A percentile compares a stretch with the other conserved stretches of the same genome.
Conservation (phyloP, 1,284 basidiomycete species). For the Apiotrichum veenhuisii region DNA sequence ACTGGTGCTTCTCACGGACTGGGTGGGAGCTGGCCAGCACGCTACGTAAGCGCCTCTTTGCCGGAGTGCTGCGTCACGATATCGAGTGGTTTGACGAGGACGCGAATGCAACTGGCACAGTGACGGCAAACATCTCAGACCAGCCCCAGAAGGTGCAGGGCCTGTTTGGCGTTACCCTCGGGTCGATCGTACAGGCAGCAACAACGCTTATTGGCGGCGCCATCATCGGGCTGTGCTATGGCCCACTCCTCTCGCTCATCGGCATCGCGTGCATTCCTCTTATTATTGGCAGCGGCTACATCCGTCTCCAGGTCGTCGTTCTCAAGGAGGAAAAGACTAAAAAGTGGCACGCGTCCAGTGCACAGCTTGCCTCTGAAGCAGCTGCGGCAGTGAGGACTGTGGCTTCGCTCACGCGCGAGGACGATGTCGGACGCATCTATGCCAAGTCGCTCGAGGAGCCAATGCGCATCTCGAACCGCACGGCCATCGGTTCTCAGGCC, state of each 20-base stretch:
- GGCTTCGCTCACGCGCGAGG: constrained; percentile 78
- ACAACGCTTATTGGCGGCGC: constrained; percentile 71
- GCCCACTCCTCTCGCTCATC: constrained; percentile 39
- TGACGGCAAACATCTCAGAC: constrained; percentile 78
- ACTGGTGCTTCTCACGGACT: constrained; percentile 59
- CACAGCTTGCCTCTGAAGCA: constrained; percentile 84
- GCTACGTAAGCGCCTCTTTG: constrained; percentile 67
- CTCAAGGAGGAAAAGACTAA: constrained; percentile 86
- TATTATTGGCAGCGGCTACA: constrained; percentile 77
- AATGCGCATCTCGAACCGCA: constrained; percentile 59
- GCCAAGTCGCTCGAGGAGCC: constrained; percentile 69
- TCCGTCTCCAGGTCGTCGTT: constrained; percentile 66
- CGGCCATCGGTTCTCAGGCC: constrained; percentile 66
- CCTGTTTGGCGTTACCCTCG: constrained; percentile 82
- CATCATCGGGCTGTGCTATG: constrained; percentile 72
- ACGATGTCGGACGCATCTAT: constrained; percentile 70
- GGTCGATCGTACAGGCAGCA: constrained; percentile 72
- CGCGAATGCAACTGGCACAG: constrained; percentile 62
- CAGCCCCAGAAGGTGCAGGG: constrained; percentile 90
- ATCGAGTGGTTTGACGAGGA: constrained; percentile 85
- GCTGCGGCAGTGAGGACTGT: constrained; percentile 90
- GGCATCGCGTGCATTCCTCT: constrained; percentile 74
- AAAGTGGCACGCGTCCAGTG: constrained; percentile 72
- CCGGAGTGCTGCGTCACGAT: constrained; percentile 75
- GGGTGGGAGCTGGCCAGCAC: constrained; percentile 66